A percentile compares a stretch with the other conserved stretches of the same genome.
phyloP scores from a whole-genome alignment of 2,329 filamentous ascomycete genomes.

The Neonectria punicea region DNA sequence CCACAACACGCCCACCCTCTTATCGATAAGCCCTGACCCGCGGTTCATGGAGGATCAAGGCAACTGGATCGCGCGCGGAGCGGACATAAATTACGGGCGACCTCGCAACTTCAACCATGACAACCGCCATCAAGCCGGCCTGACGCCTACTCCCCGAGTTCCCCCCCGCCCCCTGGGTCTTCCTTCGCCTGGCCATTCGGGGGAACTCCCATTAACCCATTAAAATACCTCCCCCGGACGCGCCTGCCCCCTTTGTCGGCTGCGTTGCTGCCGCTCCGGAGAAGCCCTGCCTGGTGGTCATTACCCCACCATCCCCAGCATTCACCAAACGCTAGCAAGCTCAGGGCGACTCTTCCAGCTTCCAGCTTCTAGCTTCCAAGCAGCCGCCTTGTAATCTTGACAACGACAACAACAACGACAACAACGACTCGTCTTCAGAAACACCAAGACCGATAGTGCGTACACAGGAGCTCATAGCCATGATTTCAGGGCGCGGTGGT shows the following conservation, averaged over 20 bases:
- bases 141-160: slow-evolving; percentile 26
- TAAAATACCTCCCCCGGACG: not conserved
- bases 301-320: slow-evolving; percentile 24
- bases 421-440: not conserved
- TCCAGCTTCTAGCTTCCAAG: slow-evolving; percentile 5
- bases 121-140: slow-evolving; percentile 33
- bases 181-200: slow-evolving; percentile 23
- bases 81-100: slow-evolving; percentile 38
- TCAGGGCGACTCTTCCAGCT: slow-evolving; percentile 3
- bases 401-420: not conserved
- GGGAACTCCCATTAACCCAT: slow-evolving; percentile 9
- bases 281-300: not conserved
- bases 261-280: not conserved
- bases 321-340: not conserved
- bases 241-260: not conserved
- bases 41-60: slow-evolving; percentile 23
- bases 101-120: slow-evolving; percentile 40
- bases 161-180: slow-evolving; percentile 22
- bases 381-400: not conserved
- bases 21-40: slow-evolving; percentile 36
- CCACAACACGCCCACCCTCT: not conserved
- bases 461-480: slow-evolving; percentile 32
- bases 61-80: slow-evolving; percentile 6
- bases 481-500: slow-evolving; percentile 63
- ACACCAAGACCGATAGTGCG: not conserved